Base-by-base conservation (phyloP, 192 early-diverging fungal genomes). In the Coemansia sp. region DNA sequence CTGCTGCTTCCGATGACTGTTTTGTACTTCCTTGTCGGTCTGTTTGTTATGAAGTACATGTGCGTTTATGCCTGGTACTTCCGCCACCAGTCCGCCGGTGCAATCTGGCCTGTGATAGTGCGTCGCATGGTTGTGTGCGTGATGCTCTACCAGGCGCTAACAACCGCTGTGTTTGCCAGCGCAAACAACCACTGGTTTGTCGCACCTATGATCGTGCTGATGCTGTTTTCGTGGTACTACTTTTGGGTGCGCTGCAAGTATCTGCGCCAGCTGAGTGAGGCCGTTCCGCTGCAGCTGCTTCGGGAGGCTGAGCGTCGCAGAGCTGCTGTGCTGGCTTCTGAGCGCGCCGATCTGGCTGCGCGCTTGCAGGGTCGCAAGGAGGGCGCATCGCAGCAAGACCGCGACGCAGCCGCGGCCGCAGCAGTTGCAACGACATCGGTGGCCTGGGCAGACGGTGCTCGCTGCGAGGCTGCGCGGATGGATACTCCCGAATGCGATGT, bases 41-140 rank as follows among this genome's bases (percentile, higher is more conserved):
- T 87, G 25, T 67, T 92, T 42, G 86, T 89, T 0, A 86, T 83
- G 77, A 91, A 91, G 78, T 94, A 94, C 76, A 89, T 90, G 71
- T 74, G 90, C 40, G 80, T 90, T n/a, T 92, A 91, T 79, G 86
- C 90, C 13, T 90, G 89, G 71, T 91, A 90, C 65, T 89, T 90
- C 65, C 85, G 89, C 16, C 88, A 90, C 41, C 88, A 90, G 69
- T 84, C 81, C 1, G 79, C 85, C n/a, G 91, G 91, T 43, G 55
- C 78, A 39, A 76, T 86, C 22, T 93, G 91, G 91, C 90, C 90
- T 7, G 77, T 89, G 61, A 87, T 91, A 6, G 85, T 90, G 38
- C 81, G 86, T 17, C 84, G 90, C 25, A 82, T 91, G 65, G 88
- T 86, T 2, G 57, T 89, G 17, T 87, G 89, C 38, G 64, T 93